Conservation (phyloP, 768 basidiomycete species). For the Naganishia vishniacii region DNA sequence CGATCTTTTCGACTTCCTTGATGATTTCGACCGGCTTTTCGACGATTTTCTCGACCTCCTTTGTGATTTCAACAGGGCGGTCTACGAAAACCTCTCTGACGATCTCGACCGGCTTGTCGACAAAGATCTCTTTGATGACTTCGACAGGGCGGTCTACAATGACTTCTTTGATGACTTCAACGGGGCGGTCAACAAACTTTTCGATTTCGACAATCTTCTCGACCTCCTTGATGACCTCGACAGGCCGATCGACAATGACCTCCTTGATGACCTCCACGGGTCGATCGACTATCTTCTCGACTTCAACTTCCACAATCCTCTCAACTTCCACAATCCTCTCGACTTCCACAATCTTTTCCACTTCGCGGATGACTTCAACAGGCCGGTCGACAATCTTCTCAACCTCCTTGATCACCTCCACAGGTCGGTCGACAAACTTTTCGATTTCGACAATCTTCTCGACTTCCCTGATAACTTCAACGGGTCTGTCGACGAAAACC, state of each 20-base stretch:
- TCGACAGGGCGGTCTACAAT: slow-evolving; percentile 35
- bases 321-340: slow-evolving; percentile 34
- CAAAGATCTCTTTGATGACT: slow-evolving; percentile 39
- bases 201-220: slow-evolving; percentile 31
- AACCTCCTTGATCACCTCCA: slow-evolving; percentile 40
- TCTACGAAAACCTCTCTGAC: slow-evolving; percentile 23
- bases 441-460: slow-evolving; percentile 31
- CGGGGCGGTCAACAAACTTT: slow-evolving; percentile 38
- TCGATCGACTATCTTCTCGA: slow-evolving; percentile 31
- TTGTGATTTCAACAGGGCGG: slow-evolving; percentile 29
- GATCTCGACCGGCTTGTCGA: slow-evolving; percentile 26
- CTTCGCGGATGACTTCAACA: neutral
- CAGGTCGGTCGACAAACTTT: slow-evolving; percentile 38
- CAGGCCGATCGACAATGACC: slow-evolving; percentile 39
- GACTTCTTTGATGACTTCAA: slow-evolving; percentile 41
- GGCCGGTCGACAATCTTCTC: slow-evolving; percentile 29
- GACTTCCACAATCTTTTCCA: slow-evolving; percentile 33
- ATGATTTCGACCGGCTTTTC: slow-evolving; percentile 27
- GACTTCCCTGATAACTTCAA: slow-evolving; percentile 30
- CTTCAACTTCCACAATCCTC: slow-evolving; percentile 20
- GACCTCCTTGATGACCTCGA: slow-evolving; percentile 29
- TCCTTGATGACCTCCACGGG: slow-evolving; percentile 35
- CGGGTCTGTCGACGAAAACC: slow-evolving; percentile 38
- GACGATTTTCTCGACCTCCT: slow-evolving; percentile 32
- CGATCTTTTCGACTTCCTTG: slow-evolving; percentile 30